phyloP scores from a whole-genome alignment of 1,284 basidiomycete species.

The Porodaedalea pini region DNA sequence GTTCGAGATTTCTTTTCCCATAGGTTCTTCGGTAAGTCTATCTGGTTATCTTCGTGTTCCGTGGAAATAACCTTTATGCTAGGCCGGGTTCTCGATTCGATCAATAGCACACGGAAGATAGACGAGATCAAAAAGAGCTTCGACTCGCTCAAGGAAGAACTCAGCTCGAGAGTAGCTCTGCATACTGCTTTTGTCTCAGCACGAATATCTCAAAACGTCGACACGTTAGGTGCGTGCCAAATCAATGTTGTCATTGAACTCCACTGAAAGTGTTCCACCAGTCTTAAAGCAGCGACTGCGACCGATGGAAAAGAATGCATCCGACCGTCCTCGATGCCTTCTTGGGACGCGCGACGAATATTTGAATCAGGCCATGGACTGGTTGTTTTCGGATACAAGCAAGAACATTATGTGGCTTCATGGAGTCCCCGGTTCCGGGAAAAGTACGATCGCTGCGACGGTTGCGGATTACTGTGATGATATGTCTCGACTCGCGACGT shows the following conservation, averaged over 20 bases:
- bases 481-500: neutral
- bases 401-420: conserved; percentile 10
- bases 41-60: neutral
- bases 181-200: neutral
- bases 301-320: neutral
- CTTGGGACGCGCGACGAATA: neutral
- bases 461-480: no score
- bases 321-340: neutral
- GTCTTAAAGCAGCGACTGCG: neutral
- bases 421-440: conserved; percentile 31
- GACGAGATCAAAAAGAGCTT: neutral
- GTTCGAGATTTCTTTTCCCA: neutral
- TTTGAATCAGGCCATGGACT: neutral
- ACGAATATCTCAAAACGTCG: neutral
- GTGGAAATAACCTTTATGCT: neutral
- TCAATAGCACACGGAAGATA: neutral
- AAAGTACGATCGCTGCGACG: conserved; percentile 24
- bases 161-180: neutral
- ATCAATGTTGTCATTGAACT: neutral
- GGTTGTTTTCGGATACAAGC: neutral
- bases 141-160: neutral
- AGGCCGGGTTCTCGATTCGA: neutral
- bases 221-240: neutral
- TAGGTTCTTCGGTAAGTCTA: neutral
- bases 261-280: neutral